A percentile compares a stretch with the other conserved stretches of the same genome.
phyloP scores from a whole-genome alignment of 768 basidiomycete species.

The Boletus fagicola region DNA sequence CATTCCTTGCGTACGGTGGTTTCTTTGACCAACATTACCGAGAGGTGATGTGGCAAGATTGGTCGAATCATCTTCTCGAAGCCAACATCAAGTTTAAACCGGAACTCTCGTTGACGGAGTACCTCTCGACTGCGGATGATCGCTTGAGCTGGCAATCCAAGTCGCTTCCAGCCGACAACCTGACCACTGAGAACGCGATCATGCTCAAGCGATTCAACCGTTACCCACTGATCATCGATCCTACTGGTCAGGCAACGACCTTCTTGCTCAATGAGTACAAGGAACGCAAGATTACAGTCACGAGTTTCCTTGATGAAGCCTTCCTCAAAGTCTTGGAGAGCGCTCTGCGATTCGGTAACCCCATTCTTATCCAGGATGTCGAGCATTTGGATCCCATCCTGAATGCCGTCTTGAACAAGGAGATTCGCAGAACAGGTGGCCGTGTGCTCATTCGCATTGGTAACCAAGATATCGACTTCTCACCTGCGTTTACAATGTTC shows the following conservation, averaged over 20 bases:
- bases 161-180: conserved; percentile 90
- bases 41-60: conserved; percentile 95
- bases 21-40: conserved; percentile 99
- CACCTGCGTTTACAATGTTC: conserved; percentile 99
- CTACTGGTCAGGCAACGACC: conserved; percentile 93
- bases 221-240: conserved; percentile 96
- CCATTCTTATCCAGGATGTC: conserved; percentile 95
- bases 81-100: conserved; percentile 90
- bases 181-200: conserved; percentile 99
- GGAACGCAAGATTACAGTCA: conserved; percentile 95
- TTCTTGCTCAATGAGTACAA: conserved; percentile 94
- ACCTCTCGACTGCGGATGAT: conserved; percentile 95
- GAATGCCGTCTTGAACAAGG: conserved; percentile 95
- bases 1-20: conserved; percentile 94
- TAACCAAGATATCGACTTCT: conserved; percentile 98
- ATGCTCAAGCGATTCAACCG: conserved; percentile 98
- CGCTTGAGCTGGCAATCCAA: conserved; percentile 95
- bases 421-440: conserved; percentile 93
- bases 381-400: conserved; percentile 97
- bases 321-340: conserved; percentile 99
- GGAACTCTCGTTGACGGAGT: conserved; percentile 91
- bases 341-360: conserved; percentile 98
- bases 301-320: conserved; percentile 97
- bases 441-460: conserved; percentile 96
- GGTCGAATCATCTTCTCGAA: conserved; percentile 84